Percentiles rank a stretch among this genome's conserved stretches.
Evolutionary conservation across 208 protist species (phyloP).

Genomic region (Trypanosoma avium): DNA sequence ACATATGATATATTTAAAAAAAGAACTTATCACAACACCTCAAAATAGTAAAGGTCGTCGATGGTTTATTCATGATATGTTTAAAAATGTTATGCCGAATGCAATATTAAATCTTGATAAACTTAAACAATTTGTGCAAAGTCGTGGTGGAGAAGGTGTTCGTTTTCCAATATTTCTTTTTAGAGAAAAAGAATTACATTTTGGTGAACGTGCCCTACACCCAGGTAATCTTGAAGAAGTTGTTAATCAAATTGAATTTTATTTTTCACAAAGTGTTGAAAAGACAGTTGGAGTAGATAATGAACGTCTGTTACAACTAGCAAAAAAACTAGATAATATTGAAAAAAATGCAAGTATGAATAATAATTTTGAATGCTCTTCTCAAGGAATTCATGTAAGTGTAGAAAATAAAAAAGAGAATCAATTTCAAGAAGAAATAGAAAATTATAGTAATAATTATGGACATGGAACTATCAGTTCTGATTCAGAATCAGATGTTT

Average conservation of each 20-base stretch:
- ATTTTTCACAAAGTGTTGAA: slow-evolving; percentile 28
- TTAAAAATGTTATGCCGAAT: slow-evolving; percentile 32
- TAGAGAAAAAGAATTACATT: slow-evolving; percentile 34
- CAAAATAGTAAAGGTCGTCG: slow-evolving; percentile 26
- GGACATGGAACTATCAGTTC: slow-evolving; percentile 24
- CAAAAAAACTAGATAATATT: slow-evolving; percentile 20
- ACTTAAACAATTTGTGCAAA: slow-evolving; percentile 7
- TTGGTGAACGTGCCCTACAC: slow-evolving; percentile 30
- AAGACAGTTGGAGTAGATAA: slow-evolving; percentile 27
- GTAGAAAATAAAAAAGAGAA: not conserved
- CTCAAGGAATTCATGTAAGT: not conserved
- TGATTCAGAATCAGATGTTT: slow-evolving; percentile 17
- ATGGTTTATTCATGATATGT: slow-evolving; percentile 36
- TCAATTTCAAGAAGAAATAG: not conserved
- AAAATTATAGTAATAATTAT: slow-evolving; percentile 7
- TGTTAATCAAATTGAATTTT: slow-evolving; percentile 31
- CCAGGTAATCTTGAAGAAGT: slow-evolving; percentile 35
- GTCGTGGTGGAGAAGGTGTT: slow-evolving; percentile 22
- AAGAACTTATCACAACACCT: slow-evolving; percentile 27
- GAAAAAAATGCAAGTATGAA: slow-evolving; percentile 2
- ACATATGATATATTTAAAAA: slow-evolving; percentile 27
- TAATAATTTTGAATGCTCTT: not conserved
- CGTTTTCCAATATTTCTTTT: slow-evolving; percentile 37
- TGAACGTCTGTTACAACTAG: slow-evolving; percentile 17
- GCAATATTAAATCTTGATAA: slow-evolving; percentile 11